Base-by-base conservation (phyloP, 495 filamentous ascomycete genomes). In the Pyrenopolyporus hunteri region DNA sequence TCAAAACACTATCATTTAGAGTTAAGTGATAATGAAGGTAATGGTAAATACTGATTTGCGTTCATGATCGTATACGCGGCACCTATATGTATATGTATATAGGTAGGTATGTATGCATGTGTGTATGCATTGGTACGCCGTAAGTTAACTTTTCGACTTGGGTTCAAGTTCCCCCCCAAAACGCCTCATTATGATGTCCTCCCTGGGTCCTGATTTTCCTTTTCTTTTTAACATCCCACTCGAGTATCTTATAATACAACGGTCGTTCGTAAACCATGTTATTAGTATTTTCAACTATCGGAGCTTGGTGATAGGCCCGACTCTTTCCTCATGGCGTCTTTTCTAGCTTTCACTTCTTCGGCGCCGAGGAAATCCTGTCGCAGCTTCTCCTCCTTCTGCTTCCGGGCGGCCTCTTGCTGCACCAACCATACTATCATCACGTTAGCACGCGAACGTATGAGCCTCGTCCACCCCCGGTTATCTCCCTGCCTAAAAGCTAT, bases 381-480 rank as follows among this genome's bases (percentile, higher is more conserved):
- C 51, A 80, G 69, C 64, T 63, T 71, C 3, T 79, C 77, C 47
- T 85, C 78, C 28, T 82, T 81, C 62, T 77, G 77, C 20, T 77
- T 78, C 65, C 79, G 81, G 59, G 78, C 76, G 20, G 85, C 85
- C 70, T 87, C 87, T 28, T 85, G 82, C 11, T 89, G 87, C 1
- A 88, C 90, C 57, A 79, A 71, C 89, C 89, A 93, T 70, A 93
- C 88, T 78, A 39, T 14, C 70, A 22, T 22, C 16, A 45, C 37
- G 35, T 40, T 49, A 68, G 67, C 55, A 44, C 4, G 53, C 49
- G 39, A 23, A 8, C 16, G 64, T 49, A 37, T 19, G 9, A 44
- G 10, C 11, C 44, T 43, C 19, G 9, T 20, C 16, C 16, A 11
- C 6, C 4, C 22, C 8, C 31, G 36, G n/a, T 14, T 31, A 29